A percentile compares a stretch with the other conserved stretches of the same genome.
Evolutionary conservation across 2,329 filamentous ascomycete species (phyloP).

Genomic region (Aureobasidium leucospermi): DNA sequence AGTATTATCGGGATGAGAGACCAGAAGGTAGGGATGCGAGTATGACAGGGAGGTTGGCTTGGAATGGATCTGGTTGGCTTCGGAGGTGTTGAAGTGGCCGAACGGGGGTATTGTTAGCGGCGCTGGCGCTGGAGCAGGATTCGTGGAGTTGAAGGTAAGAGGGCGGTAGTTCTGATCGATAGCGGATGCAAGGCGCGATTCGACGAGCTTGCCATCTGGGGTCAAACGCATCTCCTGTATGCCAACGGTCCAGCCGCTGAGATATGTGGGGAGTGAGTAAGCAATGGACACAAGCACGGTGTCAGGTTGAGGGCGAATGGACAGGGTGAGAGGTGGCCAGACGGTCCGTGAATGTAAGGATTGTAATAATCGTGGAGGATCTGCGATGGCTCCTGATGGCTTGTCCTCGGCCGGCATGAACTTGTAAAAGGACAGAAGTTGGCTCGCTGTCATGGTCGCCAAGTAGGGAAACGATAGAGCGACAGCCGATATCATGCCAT

Average conservation of each 20-base stretch:
- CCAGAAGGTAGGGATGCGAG: slow-evolving; percentile 74
- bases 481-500: slow-evolving; percentile 61
- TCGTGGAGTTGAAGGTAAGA: slow-evolving; percentile 24
- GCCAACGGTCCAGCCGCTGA: slow-evolving; percentile 79
- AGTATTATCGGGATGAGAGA: slow-evolving; percentile 80
- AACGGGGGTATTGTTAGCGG: slow-evolving; percentile 16
- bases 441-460: slow-evolving; percentile 67
- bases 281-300: slow-evolving; percentile 75
- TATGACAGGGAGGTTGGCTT: slow-evolving; percentile 47
- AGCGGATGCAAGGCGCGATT: slow-evolving; percentile 46
- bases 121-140: slow-evolving; percentile 17
- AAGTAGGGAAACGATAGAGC: slow-evolving; percentile 70
- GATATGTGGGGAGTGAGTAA: slow-evolving; percentile 70
- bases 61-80: slow-evolving; percentile 28
- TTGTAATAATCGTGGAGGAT: slow-evolving; percentile 56
- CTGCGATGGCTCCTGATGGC: slow-evolving; percentile 15
- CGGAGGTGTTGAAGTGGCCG: slow-evolving; percentile 17
- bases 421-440: slow-evolving; percentile 69
- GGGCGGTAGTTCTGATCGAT: slow-evolving; percentile 40
- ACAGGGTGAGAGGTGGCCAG: slow-evolving; percentile 71
- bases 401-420: slow-evolving; percentile 38
- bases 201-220: slow-evolving; percentile 39
- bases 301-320: slow-evolving; percentile 59
- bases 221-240: slow-evolving; percentile 81
- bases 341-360: slow-evolving; percentile 76